A percentile compares a stretch with the other conserved stretches of the same genome.
Conservation (phyloP, 2,329 filamentous ascomycete genomes). For the Lachnellula hyalina region DNA sequence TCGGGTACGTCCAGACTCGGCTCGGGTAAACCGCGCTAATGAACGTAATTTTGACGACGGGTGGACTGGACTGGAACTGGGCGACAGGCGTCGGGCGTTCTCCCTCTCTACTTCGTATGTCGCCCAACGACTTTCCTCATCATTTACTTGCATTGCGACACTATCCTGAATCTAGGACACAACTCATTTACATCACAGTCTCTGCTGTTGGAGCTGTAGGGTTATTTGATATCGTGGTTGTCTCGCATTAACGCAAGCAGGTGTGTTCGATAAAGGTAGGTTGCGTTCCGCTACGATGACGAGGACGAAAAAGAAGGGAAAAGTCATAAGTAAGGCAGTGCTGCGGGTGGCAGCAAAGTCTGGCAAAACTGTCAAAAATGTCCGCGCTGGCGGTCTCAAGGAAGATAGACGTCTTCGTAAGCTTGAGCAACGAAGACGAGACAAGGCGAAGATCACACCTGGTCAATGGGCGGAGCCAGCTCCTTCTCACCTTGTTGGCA, state of each 20-base stretch:
- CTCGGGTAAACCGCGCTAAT: too few species aligned
- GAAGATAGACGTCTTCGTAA: constrained; percentile 25
- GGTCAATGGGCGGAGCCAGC: constrained; percentile 26
- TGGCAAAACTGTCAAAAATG: background rate
- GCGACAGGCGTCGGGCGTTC: too few species aligned
- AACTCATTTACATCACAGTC: constrained; percentile 12
- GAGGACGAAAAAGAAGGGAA: constrained; percentile 8
- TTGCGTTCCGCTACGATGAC: constrained; percentile 2
- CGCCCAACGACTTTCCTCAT: background rate
- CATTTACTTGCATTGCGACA: background rate
- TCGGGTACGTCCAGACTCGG: too few species aligned
- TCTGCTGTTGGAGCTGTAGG: constrained; percentile 11
- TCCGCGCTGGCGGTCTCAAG: constrained; percentile 6
- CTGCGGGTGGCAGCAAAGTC: constrained; percentile 11
- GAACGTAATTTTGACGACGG: too few species aligned
- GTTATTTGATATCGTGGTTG: constrained; percentile 11
- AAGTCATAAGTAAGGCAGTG: background rate
- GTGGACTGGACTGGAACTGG: too few species aligned
- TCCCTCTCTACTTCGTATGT: background rate
- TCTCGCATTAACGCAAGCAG: constrained; percentile 16
- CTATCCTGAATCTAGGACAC: background rate
- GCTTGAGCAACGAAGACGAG: constrained; percentile 24
- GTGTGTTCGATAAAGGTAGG: constrained; percentile 14
- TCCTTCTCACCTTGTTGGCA: constrained; percentile 29
- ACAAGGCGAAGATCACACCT: constrained; percentile 24